These are phyloP conservation scores for Puccinia triticina DNA, from an alignment of 1,284 basidiomycete species.

Conservation along the genomic window DNA sequence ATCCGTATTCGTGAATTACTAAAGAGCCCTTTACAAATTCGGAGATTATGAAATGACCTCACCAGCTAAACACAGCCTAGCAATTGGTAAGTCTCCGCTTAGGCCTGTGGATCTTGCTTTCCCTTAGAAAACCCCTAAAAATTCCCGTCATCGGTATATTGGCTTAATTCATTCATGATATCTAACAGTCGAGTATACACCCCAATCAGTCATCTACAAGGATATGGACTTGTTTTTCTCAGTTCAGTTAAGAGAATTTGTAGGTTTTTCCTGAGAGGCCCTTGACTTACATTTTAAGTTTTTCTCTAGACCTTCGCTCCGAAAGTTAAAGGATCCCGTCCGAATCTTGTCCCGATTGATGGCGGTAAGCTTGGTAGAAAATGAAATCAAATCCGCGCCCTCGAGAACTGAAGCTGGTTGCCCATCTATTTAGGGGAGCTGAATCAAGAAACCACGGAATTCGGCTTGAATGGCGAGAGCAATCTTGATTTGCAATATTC, in stretches of 20 bases:
- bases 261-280: background rate
- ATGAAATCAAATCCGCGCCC: background rate
- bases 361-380: constrained; percentile 60
- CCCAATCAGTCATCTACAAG: constrained; percentile 63
- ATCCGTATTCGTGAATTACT: background rate
- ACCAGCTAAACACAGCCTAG: constrained; percentile 62
- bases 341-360: constrained; percentile 63
- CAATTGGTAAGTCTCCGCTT: constrained; percentile 64
- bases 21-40: constrained; percentile 46
- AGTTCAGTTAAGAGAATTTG: constrained; percentile 59
- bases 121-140: constrained; percentile 61
- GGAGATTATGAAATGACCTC: constrained; percentile 35
- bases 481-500: constrained; percentile 66
- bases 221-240: constrained; percentile 65
- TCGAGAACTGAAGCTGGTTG: background rate
- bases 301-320: constrained; percentile 41
- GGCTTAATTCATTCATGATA: background rate
- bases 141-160: constrained; percentile 62
- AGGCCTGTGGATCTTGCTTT: constrained; percentile 60
- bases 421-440: constrained; percentile 51
- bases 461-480: constrained; percentile 64
- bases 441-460: constrained; percentile 60
- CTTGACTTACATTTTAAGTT: background rate
- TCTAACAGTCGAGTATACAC: constrained; percentile 64
- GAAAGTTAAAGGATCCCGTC: constrained; percentile 59